Base-by-base conservation (phyloP, 768 basidiomycete species). In the Mycena latifolia region DNA sequence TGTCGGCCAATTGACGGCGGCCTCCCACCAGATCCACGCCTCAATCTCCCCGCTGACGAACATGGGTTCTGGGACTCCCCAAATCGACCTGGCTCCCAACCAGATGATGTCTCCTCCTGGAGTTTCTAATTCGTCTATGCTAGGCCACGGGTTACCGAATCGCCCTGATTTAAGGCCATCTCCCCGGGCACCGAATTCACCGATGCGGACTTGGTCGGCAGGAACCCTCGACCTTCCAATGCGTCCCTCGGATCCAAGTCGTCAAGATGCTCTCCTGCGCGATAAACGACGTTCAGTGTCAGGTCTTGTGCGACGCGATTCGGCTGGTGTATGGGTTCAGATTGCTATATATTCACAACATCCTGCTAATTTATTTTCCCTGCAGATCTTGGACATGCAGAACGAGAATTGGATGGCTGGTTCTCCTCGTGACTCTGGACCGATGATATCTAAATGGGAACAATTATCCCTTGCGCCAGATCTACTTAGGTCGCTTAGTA, bases 401-500 rank as follows among this genome's bases (percentile, higher is more conserved):
- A 83, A 83, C 59, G 86, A 87, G 71, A 84, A 81, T 65, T 86
- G 87, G 85, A 77, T 82, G 47, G 79, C 82, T 60, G 78, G 80
- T 68, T 81, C 84, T 43, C 77, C 85, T 74, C 91, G 92, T 66
- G 93, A 93, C 72, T 81, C 80, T 65, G 94, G 94, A 18, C 91
- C 95, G 12, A 82, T 92, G 62, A 87, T 98, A 51, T 92, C 94
- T 59, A 98, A 98, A 79, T 99, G 97, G 97, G 97, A 99, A 66
- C 95, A 98, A 73, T 78, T 99, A 51, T 84, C 89, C 61, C 84
- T 98, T 35, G 88, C 92, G 14, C 90, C 94, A 47, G 97, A 98
- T 70, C 81, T 99, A 14, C 82, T 98, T 72, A 86, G 95, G 56
- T 95, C 94, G 46, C 84, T 99, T 66, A 89, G 85, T 66, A 97